Base-by-base conservation (phyloP, 179 eudicot genomes). In the Silene noctiflora region DNA sequence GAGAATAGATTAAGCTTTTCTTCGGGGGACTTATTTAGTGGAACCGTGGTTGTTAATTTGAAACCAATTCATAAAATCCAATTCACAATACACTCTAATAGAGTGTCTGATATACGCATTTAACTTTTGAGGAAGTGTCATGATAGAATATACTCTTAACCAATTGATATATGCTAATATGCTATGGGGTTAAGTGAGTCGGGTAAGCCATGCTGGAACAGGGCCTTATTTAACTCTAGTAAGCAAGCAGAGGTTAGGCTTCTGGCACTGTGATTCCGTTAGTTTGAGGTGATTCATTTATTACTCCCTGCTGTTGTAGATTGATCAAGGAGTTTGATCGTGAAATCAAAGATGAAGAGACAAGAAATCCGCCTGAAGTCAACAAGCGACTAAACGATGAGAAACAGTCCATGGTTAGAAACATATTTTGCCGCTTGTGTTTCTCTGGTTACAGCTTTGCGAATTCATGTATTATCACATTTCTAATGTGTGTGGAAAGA, bases 251-350 rank as follows among this genome's bases (percentile, higher is more conserved):
- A 55, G 46, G 29, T 72, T 16, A 25, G 48, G 10, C 19, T 16
- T 16, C 4, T 6, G 48, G 33, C 14, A 53, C 4, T 14, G 33
- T 77, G 35, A 20, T 71, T 67, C 31, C 21, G 44, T 71, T 29
- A 67, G 19, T 75, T 20, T 63, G 10, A 14, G 29, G 61, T 62
- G 48, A 42, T 10, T 69, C 33, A 56, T 53, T 42, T 55, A 59
- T 39, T 48, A n/a, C 62, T 51, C 67, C 27, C 5, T 73, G 46
- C 25, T 56, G 42, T 67, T 78, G 76, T 75, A 95, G 99, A 80
- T 82, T 95, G 73, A 85, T 95, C 75, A 95, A 95, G 85, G 99
- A 95, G 80, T 95, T 95, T 89, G 99, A 95, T 85, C 97, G 98
- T 35, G 97, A 93, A 83, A 85, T 95, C 74, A 93, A 95, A 85